Conservation (phyloP, 805 yeast genomes). For the Saccharomycopsis sp. region DNA sequence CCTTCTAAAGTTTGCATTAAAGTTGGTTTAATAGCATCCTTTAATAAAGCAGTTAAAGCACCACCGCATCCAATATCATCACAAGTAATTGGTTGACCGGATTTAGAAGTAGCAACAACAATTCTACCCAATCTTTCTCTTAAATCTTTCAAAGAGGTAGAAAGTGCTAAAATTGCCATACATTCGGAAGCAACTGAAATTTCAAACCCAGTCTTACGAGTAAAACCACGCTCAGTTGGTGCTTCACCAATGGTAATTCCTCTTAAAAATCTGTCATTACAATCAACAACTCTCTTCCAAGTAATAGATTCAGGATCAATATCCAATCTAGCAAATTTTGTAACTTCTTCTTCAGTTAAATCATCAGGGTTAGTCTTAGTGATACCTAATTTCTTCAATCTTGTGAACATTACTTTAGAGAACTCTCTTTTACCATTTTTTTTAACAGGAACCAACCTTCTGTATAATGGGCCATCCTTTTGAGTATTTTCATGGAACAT, state of each 20-base stretch:
- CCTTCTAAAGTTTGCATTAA: constrained; percentile 97
- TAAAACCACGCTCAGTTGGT: constrained; percentile 84
- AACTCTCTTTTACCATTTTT: constrained; percentile 67
- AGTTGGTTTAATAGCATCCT: constrained; percentile 94
- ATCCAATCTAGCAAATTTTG: constrained; percentile 71
- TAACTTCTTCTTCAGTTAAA: constrained; percentile 69
- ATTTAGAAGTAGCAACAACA: constrained; percentile 60
- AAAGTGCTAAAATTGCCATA: constrained; percentile 90
- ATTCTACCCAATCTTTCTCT: constrained; percentile 81
- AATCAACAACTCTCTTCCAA: constrained; percentile 89
- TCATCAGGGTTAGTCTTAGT: constrained; percentile 71
- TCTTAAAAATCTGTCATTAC: constrained; percentile 86
- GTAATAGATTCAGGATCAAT: constrained; percentile 88
- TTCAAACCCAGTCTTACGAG: constrained; percentile 87
- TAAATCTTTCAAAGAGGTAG: constrained; percentile 73
- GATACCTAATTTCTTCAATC: constrained; percentile 78
- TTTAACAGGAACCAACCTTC: constrained; percentile 79
- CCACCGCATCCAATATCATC: constrained; percentile 96
- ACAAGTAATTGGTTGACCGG: constrained; percentile 79
- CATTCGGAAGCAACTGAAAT: constrained; percentile 94
- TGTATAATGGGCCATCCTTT: constrained; percentile 66
- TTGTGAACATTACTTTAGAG: constrained; percentile 68
- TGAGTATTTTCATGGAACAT: constrained; percentile 92
- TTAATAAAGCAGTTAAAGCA: constrained; percentile 87
- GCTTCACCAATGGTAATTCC: constrained; percentile 88